Evolutionary conservation across 768 basidiomycete genomes (phyloP).

Genomic region (Boletus subcaerulescens): DNA sequence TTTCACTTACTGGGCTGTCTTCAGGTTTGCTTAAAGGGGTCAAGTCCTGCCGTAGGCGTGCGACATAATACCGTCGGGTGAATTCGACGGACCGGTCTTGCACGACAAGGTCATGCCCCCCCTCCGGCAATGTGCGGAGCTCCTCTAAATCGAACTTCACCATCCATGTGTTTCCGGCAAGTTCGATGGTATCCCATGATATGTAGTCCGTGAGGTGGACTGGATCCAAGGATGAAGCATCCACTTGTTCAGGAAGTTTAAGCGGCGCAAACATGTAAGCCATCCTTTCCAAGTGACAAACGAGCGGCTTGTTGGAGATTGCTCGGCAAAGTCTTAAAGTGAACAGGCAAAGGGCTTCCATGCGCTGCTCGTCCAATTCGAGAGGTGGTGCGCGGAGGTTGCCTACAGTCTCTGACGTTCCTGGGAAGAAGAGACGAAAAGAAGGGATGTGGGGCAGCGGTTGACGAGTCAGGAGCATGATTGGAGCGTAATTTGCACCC

Average conservation of each 20-base stretch:
- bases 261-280: conserved; percentile 71
- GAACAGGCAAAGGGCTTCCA: conserved; percentile 53
- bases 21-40: conserved; percentile 68
- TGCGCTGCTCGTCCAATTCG: conserved; percentile 41
- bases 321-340: conserved; percentile 62
- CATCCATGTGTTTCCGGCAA: conserved; percentile 52
- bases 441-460: conserved; percentile 57
- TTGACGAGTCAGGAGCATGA: conserved; percentile 63
- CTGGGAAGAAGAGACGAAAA: conserved; percentile 62
- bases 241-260: conserved; percentile 25
- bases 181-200: conserved; percentile 59
- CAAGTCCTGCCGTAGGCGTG: conserved; percentile 59
- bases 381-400: conserved; percentile 51
- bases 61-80: conserved; percentile 63
- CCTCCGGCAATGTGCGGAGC: conserved; percentile 25
- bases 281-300: conserved; percentile 52
- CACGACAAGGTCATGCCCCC: conserved; percentile 61
- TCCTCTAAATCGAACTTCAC: conserved; percentile 44
- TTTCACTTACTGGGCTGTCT: conserved; percentile 56
- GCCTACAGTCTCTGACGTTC: conserved; percentile 40
- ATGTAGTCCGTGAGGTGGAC: conserved; percentile 44
- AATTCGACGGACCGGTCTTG: conserved; percentile 79
- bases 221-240: conserved; percentile 24
- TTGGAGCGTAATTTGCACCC: conserved; percentile 46
- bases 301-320: conserved; percentile 65